Conservation (phyloP, 1,139 yeast genomes). For the Candida sojae region DNA sequence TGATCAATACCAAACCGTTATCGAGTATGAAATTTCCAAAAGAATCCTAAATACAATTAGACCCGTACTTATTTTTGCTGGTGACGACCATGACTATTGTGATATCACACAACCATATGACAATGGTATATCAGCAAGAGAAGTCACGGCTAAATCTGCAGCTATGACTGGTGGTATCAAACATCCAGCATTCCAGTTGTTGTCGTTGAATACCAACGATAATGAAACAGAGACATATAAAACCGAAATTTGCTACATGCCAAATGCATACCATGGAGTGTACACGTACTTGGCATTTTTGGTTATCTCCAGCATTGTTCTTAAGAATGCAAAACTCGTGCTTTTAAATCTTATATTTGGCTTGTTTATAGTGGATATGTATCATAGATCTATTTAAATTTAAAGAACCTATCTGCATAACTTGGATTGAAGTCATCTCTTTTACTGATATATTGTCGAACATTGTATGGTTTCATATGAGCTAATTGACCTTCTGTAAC, state of each 20-base stretch:
- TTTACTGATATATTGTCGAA: slow-evolving; percentile 70
- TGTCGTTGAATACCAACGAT: slow-evolving; percentile 60
- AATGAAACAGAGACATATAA: slow-evolving; percentile 21
- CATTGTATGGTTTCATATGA: slow-evolving; percentile 62
- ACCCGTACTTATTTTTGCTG: slow-evolving; percentile 78
- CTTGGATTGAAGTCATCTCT: slow-evolving; percentile 69
- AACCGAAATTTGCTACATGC: slow-evolving; percentile 69
- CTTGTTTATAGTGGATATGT: slow-evolving; percentile 9
- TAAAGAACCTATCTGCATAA: slow-evolving; percentile 52
- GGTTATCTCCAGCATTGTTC: neutral
- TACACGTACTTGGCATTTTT: slow-evolving; percentile 8
- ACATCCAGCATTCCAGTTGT: slow-evolving; percentile 81
- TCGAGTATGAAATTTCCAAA: slow-evolving; percentile 56
- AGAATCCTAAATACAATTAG: slow-evolving; percentile 54
- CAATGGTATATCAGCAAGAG: slow-evolving; percentile 49
- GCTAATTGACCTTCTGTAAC: slow-evolving; percentile 82
- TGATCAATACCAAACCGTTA: slow-evolving; percentile 53
- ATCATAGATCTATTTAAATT: slow-evolving; percentile 12
- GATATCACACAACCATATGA: slow-evolving; percentile 62
- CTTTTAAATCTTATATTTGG: slow-evolving; percentile 7
- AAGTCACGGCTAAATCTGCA: slow-evolving; percentile 83
- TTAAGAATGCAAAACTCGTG: neutral
- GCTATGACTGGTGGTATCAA: slow-evolving; percentile 92
- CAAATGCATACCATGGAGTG: slow-evolving; percentile 53
- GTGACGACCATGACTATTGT: slow-evolving; percentile 97